Evolutionary conservation across 306 rosid genomes (phyloP), one percentile per base, ranked within the genome.

Genomic region (Nissolia schottii): DNA sequence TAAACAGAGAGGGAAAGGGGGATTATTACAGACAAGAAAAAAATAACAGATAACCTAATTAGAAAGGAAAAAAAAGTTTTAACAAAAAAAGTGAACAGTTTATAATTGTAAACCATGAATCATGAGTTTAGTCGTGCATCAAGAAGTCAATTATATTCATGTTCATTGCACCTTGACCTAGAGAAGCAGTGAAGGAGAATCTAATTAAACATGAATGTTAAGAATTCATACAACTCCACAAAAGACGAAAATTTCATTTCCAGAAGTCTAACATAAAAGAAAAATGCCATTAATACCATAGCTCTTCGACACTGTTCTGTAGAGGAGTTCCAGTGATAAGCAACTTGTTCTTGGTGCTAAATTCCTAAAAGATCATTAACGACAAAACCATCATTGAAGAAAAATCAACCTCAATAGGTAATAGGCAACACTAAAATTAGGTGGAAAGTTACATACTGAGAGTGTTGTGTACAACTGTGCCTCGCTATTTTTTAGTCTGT

Each of bases 311-410:
- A 34, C 96, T 89, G 84, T 95, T 95, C 80, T 95, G 99, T 31
- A 95, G 82, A 13, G 99, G 99, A 78, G 99, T 95, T 16, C 99
- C 99, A 48, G 99, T 95, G 68, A 95, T 88, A 60, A 95, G 96
- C 89, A 95, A 83, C 86, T 95, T 95, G 80, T 95, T 95, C 85
- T 95, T 95, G 70, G 99, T 95, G 88, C 99, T 91, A 87, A 95
- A 95, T 77, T 95, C 99, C 99, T 95, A 88, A 43, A 46, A 79
- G 54, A 31, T 53, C 71, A 74, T 55, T 6, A 74, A 56, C 29
- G 8, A 53, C 41, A 43, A 54, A 64, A 35, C 61, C 45, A 77
- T 48, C 13, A 83, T 20, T 35, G 64, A 4, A 20, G 16, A 49
- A 67, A 32, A 13, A 62, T 43, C 35, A 63, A 66, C 45, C 29